Base-by-base conservation (phyloP, 169 alveolate species). In the Cryptosporidium muris region DNA sequence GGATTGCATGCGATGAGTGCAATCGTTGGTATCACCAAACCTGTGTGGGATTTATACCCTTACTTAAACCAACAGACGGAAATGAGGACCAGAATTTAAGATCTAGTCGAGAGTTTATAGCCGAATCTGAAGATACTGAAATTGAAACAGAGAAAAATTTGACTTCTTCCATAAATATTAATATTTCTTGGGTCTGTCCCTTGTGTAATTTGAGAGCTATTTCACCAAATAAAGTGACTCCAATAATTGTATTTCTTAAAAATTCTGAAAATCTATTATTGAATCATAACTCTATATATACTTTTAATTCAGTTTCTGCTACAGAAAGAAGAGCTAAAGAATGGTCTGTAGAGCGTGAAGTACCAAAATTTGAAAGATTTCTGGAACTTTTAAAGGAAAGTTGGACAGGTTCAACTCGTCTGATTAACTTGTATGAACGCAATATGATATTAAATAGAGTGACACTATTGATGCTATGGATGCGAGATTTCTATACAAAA, bases 1-100 rank as follows among this genome's bases (percentile, higher is more conserved):
- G 67, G 85, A 74, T 74, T 74, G 14, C 60, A 56, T 74, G 85
- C 38, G 60, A 54, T 14, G 85, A 74, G 47, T 74, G 85, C 36
- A 74, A 4, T 34, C 85, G 85, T 42, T 60, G 48, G 62, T 74
- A 58, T 38, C 85, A 74, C 37, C 58, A 74, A n/a, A 68, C 54
- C 25, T 74, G 85, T 36, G 85, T 54, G 16, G 38, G 36, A 9
- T 74, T 47, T 47, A 25, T 25, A 25, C 25, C 25, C 25, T 25
- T 25, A 25, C 25, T 25, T 25, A 25, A 25, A 25, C 25, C 25
- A 25, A 25, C 25, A 25, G 25, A 25, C 25, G 25, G 25, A 0
- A 25, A 25, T 25, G 25, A 25, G 25, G 25, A 25, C 25, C 25
- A 25, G 25, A 25, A 25, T 25, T 25, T 25, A 25, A 25, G 25